Evolutionary conservation across 805 yeast species (phyloP).

Genomic region (Yarrowia sp.): DNA sequence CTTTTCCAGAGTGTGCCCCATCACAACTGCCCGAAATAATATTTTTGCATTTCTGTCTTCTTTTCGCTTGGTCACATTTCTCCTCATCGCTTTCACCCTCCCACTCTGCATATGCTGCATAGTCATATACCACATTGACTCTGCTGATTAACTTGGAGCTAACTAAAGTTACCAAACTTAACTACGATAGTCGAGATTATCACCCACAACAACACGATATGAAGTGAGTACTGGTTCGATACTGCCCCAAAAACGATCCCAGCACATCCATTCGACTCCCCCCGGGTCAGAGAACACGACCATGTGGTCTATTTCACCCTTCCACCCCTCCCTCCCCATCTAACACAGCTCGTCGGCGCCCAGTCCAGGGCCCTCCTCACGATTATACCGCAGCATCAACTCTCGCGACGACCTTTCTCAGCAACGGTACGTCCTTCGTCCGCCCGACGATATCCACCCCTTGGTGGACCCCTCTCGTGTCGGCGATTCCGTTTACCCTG

Average conservation of each 20-base stretch:
- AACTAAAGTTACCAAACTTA: slow-evolving; percentile 14
- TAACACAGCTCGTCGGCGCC: slow-evolving; percentile 24
- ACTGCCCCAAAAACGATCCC: too few species aligned
- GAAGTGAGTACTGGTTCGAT: background rate
- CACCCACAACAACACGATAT: background rate
- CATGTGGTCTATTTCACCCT: background rate
- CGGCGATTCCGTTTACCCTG: slow-evolving; percentile 52
- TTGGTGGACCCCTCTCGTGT: slow-evolving; percentile 32
- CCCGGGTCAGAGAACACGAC: too few species aligned
- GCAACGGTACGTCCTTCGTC: slow-evolving; percentile 39
- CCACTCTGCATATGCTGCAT: too few species aligned
- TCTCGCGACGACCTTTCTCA: slow-evolving; percentile 34
- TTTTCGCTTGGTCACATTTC: too few species aligned
- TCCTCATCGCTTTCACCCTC: too few species aligned
- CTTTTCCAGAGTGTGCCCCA: too few species aligned
- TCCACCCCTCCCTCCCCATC: background rate
- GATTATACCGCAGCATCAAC: slow-evolving; percentile 20
- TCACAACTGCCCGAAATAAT: too few species aligned
- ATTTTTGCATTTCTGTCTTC: too few species aligned
- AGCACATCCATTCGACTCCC: too few species aligned
- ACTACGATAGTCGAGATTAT: slow-evolving; percentile 5
- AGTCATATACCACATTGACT: background rate
- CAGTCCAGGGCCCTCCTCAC: slow-evolving; percentile 26
- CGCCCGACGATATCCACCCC: slow-evolving; percentile 41
- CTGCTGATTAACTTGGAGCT: slow-evolving; percentile 16